Base-by-base conservation (phyloP, 768 basidiomycete species). In the Pilatotrama ljubarskyi region DNA sequence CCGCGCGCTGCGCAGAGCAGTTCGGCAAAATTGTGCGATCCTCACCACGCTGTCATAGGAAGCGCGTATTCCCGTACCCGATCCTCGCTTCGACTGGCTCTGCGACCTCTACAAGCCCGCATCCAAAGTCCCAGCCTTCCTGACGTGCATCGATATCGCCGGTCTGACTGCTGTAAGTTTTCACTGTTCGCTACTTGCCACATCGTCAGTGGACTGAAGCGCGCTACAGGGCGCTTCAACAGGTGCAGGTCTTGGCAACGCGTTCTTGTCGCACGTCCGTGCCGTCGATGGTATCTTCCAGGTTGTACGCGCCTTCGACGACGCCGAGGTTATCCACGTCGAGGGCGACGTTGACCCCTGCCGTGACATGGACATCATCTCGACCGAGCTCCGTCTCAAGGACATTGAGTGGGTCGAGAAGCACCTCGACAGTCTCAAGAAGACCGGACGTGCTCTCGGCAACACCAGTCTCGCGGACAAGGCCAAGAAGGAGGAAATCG, bases 331-430 rank as follows among this genome's bases (percentile, higher is more conserved):
- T 72, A 98, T 90, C 66, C 97, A 99, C 74, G 96, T 98, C 63
- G 97, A 98, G 76, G 97, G 97, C 43, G 97, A 98, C 67, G 95
- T 99, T 58, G 82, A 98, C 75, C 97, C 97, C 11, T 63, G 91
- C 38, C 89, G 97, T 59, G 97, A 99, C 76, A 98, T 98, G 95
- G 86, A 91, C 64, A 98, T 98, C 69, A 99, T 99, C 69, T 87
- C 88, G 66, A 96, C 86, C 8, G 97, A 99, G 75, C 79, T 99
- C 18, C 82, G 95, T 48, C 77, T 99, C 42, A 99, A 99, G 78
- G 97, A 99, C 75, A 95, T 95, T 64, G 97, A 99, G 70, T 99
- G 97, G 97, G 89, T 93, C 11, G 92, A 98, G 76, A 98, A 98
- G 77, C 76, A 86, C 42, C 73, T 98, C 35, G 95, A 95, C 0